These are phyloP conservation scores for Amphibolis antarctica DNA, from an alignment of 106 monocot genomes.

Conservation along the genomic window DNA sequence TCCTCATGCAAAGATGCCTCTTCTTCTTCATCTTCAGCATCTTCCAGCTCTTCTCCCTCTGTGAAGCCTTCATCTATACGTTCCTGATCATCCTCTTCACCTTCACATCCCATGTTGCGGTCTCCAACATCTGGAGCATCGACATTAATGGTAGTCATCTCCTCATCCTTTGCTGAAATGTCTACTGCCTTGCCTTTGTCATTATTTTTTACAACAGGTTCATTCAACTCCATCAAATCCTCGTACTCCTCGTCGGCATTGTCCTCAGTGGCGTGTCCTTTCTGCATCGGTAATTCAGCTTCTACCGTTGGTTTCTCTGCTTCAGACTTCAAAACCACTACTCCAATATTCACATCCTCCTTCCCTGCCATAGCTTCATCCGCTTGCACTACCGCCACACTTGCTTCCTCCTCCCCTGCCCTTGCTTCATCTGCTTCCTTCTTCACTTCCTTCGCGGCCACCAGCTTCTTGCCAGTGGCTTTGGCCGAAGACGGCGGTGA, in stretches of 20 bases:
- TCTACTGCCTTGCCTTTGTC: not conserved
- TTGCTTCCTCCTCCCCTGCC: slow-evolving; percentile 3
- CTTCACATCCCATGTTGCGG: not conserved
- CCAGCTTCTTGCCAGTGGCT: not conserved
- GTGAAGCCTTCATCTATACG: slow-evolving; percentile 6
- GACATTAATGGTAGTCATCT: slow-evolving; percentile 7
- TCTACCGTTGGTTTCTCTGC: not conserved
- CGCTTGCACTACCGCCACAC: not conserved
- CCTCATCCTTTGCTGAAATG: not conserved
- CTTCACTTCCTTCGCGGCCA: not conserved
- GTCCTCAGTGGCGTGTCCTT: not conserved
- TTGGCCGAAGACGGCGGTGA: slow-evolving; percentile 3
- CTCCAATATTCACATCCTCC: not conserved
- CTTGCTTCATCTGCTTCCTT: not conserved
- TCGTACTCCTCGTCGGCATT: not conserved
- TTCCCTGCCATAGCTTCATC: slow-evolving; percentile 2
- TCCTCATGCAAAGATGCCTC: slow-evolving; percentile 22
- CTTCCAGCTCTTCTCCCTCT: slow-evolving; percentile 5
- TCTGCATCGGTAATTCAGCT: not conserved
- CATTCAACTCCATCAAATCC: slow-evolving; percentile 1
- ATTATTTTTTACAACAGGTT: not conserved
- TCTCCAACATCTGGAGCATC: slow-evolving; percentile 6
- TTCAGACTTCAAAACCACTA: not conserved
- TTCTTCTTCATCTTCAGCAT: slow-evolving; percentile 17
- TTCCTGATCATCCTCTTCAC: slow-evolving; percentile 3